Evolutionary conservation across 2,329 filamentous ascomycete genomes (phyloP), one percentile per base, ranked within the genome.

Genomic region (Fusarium sororula): DNA sequence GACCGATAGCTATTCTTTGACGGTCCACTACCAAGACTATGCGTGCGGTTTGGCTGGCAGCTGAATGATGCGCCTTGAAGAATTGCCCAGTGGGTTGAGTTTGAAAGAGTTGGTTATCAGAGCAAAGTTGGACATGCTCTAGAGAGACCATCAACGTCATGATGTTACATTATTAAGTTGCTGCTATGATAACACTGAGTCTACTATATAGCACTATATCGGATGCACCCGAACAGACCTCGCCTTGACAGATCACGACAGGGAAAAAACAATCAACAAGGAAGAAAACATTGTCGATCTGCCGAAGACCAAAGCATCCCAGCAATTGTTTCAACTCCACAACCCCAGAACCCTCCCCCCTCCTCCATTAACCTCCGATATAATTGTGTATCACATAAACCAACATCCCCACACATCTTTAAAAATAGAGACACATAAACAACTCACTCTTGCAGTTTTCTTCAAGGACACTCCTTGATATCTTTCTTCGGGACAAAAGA

Each of bases 241-340:
- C 24, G n/a, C 15, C 50, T 37, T 57, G 59, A 57, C 59, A 62
- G 59, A 30, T 37, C 58, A 42, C n/a, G 48, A 58, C 51, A 62
- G 39, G 51, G 54, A 38, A 51, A 14, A 22, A 56, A 26, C n/a
- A 20, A 38, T 39, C 28, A 62, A 54, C 59, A 65, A 28, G 50
- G 54, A 51, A 56, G n/a, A 28, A 47, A 18, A 41, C 22, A 54
- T 20, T 51, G 65, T 73, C 70, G 66, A 73, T 73, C 70, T 73
- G 66, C 70, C 70, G 45, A 73, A 55, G 42, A 22, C 30, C 63
- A 64, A 54, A 38, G 32, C 39, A 60, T 60, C 32, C 61, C 57
- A 63, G 59, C 45, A 44, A 37, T 53, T n/a, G 63, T 56, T 56
- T 58, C 51, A 61, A 71, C 68, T 57, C 57, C 38, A 38, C 63